Evolutionary conservation across 2,329 filamentous ascomycete species (phyloP).

Genomic region (Penicillium sp.): DNA sequence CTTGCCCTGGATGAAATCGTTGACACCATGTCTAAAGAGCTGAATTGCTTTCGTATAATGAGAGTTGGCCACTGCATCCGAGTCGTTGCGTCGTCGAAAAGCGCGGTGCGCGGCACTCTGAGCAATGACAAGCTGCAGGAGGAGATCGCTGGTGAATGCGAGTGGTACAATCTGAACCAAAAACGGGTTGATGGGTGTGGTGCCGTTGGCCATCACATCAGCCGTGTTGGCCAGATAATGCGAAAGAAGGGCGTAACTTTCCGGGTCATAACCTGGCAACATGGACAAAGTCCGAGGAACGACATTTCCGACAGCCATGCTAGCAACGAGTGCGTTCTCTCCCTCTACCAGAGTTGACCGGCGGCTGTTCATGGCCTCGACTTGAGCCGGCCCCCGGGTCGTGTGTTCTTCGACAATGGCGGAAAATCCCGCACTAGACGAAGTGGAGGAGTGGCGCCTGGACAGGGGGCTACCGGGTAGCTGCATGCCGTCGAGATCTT

Average conservation of each 20-base stretch:
- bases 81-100: conserved; percentile 36
- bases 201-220: conserved; percentile 54
- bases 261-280: conserved; percentile 35
- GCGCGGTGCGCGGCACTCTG: conserved; percentile 44
- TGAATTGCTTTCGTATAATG: conserved; percentile 38
- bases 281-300: conserved; percentile 34
- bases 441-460: conserved; percentile 22
- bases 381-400: conserved; percentile 4
- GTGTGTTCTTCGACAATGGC: conserved; percentile 5
- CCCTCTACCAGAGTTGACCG: not conserved
- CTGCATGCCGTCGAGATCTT: conserved; percentile 12
- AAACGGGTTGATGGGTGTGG: conserved; percentile 53
- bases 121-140: conserved; percentile 53
- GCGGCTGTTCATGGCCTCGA: conserved; percentile 3
- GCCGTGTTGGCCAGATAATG: conserved; percentile 53
- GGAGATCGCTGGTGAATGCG: conserved; percentile 51
- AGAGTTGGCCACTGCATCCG: conserved; percentile 34
- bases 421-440: conserved; percentile 22
- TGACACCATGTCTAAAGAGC: conserved; percentile 35
- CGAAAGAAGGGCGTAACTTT: conserved; percentile 46
- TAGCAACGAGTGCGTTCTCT: conserved; percentile 8
- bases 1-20: conserved; percentile 37
- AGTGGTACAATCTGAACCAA: conserved; percentile 52
- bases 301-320: conserved; percentile 22
- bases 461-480: conserved; percentile 16